Conservation (phyloP, 2,329 filamentous ascomycete genomes). For the Talaromyces sp. region DNA sequence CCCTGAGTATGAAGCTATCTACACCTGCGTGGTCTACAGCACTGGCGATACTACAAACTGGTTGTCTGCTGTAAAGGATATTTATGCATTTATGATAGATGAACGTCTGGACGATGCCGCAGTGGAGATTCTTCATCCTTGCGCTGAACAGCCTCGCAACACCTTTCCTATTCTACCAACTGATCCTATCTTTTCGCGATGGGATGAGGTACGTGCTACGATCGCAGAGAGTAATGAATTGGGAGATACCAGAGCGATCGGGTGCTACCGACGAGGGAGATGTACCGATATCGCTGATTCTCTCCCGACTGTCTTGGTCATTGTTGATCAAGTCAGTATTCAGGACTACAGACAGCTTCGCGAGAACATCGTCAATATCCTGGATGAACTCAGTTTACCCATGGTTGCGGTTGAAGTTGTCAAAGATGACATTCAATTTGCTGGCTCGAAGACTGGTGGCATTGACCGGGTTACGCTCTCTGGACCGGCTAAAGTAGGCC, state of each 20-base stretch:
- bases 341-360: neutral
- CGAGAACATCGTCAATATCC: conserved; percentile 1
- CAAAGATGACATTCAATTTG: neutral
- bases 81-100: neutral
- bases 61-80: neutral
- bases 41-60: neutral
- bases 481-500: neutral
- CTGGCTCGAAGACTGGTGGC: neutral
- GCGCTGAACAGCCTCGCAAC: neutral
- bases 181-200: neutral
- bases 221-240: neutral
- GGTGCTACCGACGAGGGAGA: conserved; percentile 3
- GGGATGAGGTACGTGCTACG: neutral
- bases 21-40: neutral
- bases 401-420: conserved; percentile 5
- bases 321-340: neutral
- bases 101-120: neutral
- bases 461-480: neutral
- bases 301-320: neutral
- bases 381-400: neutral
- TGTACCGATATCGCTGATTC: neutral
- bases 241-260: neutral
- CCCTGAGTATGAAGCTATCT: neutral
- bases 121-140: neutral
- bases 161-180: neutral